Percentiles rank a stretch among this genome's conserved stretches.
Evolutionary conservation across 768 basidiomycete species (phyloP).

Genomic region (Podaxis mareebaensis): DNA sequence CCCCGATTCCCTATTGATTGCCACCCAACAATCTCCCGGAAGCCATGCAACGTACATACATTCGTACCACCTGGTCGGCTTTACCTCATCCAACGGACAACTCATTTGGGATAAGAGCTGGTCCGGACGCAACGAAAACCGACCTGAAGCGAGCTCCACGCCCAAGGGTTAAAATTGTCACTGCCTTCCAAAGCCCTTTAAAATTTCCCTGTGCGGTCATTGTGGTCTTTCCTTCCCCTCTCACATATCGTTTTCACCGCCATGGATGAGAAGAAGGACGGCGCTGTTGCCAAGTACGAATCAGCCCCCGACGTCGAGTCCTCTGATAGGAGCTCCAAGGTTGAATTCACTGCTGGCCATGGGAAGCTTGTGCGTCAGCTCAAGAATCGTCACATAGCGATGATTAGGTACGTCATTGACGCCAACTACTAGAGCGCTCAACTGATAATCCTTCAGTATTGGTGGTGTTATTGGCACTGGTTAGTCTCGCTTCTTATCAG

Average conservation of each 20-base stretch:
- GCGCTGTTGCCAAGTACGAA: neutral
- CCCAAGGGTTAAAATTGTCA: neutral
- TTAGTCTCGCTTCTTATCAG: conserved; percentile 28
- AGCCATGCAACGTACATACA: neutral
- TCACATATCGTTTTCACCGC: neutral
- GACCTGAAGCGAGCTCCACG: neutral
- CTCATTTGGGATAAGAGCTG: neutral
- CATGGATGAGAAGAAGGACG: conserved; percentile 15
- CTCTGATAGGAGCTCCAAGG: neutral
- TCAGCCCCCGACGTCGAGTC: conserved; percentile 13
- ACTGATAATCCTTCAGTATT: conserved; percentile 39
- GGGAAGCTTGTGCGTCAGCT: conserved; percentile 55
- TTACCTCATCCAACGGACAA: neutral
- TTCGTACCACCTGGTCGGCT: neutral
- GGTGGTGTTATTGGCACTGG: conserved; percentile 64
- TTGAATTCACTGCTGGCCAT: neutral
- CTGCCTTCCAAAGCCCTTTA: neutral
- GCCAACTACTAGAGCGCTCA: neutral
- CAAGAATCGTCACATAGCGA: conserved; percentile 78
- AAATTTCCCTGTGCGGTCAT: neutral
- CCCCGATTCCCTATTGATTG: neutral
- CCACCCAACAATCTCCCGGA: neutral
- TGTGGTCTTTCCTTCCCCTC: neutral
- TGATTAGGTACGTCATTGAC: conserved; percentile 58
- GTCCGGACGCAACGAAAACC: neutral